These are phyloP conservation scores for Solanum sejunctum DNA, from an alignment of 257 asterid species.

Conservation along the genomic window DNA sequence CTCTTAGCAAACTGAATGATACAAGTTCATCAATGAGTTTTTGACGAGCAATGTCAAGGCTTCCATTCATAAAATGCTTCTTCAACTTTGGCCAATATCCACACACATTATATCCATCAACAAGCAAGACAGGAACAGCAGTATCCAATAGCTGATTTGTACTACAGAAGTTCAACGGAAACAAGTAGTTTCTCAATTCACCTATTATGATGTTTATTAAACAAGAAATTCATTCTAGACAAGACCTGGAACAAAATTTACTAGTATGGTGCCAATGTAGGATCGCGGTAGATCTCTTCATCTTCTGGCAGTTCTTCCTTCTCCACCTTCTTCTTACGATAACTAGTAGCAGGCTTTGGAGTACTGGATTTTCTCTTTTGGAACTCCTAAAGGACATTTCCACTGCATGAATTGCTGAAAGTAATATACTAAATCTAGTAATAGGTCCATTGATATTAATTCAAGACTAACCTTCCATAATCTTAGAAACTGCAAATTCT, in stretches of 20 bases:
- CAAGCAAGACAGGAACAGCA: conserved; percentile 82
- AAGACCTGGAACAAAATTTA: conserved; percentile 30
- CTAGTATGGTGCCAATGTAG: conserved; percentile 71
- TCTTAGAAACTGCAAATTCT: conserved; percentile 68
- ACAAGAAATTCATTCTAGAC: conserved; percentile 7
- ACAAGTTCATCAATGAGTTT: conserved; percentile 87
- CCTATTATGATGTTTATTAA: background rate
- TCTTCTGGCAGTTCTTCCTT: conserved; percentile 79
- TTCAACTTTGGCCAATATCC: conserved; percentile 95
- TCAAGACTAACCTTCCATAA: conserved; percentile 54
- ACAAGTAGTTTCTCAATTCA: background rate
- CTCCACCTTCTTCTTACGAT: conserved; percentile 74
- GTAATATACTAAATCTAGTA: background rate
- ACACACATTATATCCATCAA: conserved; percentile 95
- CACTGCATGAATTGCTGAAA: conserved; percentile 5
- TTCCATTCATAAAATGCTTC: conserved; percentile 77
- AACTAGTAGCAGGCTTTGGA: conserved; percentile 78
- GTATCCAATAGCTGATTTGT: conserved; percentile 71
- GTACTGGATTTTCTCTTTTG: conserved; percentile 49
- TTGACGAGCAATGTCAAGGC: conserved; percentile 89
- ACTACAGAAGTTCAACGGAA: conserved; percentile 26
- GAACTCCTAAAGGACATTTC: conserved; percentile 41
- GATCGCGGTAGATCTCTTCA: conserved; percentile 67
- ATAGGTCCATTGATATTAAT: background rate
- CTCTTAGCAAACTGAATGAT: conserved; percentile 76